Conservation (phyloP, 305 asterid species). For the Fraxinus paxiana region DNA sequence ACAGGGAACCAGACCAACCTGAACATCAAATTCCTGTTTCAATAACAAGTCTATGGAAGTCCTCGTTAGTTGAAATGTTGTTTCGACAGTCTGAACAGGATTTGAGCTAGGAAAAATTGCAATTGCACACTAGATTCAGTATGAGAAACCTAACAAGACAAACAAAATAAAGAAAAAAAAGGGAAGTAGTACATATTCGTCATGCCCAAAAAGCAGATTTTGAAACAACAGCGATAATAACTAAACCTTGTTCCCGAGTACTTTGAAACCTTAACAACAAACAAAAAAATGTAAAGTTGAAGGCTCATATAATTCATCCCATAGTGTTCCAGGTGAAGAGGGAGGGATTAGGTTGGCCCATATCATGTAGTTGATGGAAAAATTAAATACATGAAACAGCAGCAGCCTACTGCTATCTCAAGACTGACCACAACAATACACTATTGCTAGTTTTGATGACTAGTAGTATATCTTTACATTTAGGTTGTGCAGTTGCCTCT, state of each 20-base stretch:
- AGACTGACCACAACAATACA: not conserved
- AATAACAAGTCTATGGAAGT: constrained; percentile 72
- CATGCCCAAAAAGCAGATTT: not conserved
- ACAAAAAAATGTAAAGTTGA: not conserved
- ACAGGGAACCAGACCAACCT: constrained; percentile 51
- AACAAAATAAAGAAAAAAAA: constrained; percentile 18
- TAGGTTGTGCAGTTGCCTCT: not conserved
- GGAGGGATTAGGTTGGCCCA: not conserved
- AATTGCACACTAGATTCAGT: constrained; percentile 21
- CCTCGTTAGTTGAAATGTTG: constrained; percentile 81
- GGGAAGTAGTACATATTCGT: not conserved
- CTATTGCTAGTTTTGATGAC: not conserved
- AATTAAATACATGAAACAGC: not conserved
- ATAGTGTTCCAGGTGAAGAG: not conserved
- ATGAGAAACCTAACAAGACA: constrained; percentile 13
- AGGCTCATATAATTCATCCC: not conserved
- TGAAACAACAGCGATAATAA: not conserved
- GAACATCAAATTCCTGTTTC: constrained; percentile 81
- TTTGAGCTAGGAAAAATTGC: constrained; percentile 49
- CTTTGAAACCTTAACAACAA: not conserved
- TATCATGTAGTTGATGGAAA: not conserved
- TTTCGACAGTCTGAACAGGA: constrained; percentile 79
- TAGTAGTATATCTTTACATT: not conserved
- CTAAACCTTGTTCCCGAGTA: not conserved
- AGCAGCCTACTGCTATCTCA: not conserved